Evolutionary conservation across 2,329 filamentous ascomycete genomes (phyloP), one percentile per base, ranked within the genome.

Genomic region (Ophiostoma tasmaniense): DNA sequence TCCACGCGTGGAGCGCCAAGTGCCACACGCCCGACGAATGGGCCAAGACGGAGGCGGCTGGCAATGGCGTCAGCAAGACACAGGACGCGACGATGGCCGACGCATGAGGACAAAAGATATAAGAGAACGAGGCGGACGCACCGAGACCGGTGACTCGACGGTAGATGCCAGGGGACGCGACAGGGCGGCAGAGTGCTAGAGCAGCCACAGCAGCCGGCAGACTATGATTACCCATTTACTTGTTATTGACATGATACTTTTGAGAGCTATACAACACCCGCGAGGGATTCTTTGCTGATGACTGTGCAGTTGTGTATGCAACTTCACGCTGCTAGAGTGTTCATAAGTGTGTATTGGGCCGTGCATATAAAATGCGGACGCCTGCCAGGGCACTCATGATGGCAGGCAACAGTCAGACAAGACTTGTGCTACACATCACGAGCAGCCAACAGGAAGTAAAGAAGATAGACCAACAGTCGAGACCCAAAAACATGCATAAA

Each of bases 1-100:
- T 97, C 74, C 93, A 97, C 81, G 93, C 93, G 52, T 97, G 93
- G 93, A 96, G 92, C 69, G 92, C 93, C 35, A 96, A 93, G 80
- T 97, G 93, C 78, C 90, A 93, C 81, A 97, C 93, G 10, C 91
- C 92, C 0, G 91, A 93, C 75, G 92, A 97, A 81, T 96, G 90
- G 88, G 87, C 91, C 80, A 88, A 86, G 78, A 85, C 90, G 62
- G 66, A 86, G 78, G 85, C 89, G 52, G 59, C 35, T 28, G 83
- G 81, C 72, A 33, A 33, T 8, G 33, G 33, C 33, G 33, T 33
- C 5, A 8, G 5, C 33, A 84, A 84, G 28, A 81, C 82, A 1
- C 84, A 78, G 74, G 82, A 84, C 61, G 84, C 88, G 76, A 86
- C 87, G 7, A 88, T 89, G 64, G 61, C 20, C 2, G 59, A 28